Base-by-base conservation (phyloP, 345 rosid genomes). In the Bruguiera sexangula region DNA sequence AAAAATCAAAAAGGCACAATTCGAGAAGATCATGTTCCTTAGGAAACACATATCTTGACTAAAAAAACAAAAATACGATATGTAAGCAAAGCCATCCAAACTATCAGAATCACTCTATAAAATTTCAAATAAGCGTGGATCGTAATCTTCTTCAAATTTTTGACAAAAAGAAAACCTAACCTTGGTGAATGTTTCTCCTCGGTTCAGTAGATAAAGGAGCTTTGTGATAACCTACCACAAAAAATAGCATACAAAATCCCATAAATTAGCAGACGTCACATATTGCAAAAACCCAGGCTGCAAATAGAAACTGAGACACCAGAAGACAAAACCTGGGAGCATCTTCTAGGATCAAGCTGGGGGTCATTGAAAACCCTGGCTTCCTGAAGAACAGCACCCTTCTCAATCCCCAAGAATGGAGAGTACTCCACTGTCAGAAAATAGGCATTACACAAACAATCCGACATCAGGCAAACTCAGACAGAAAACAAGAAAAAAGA, bases 371-470 rank as follows among this genome's bases (percentile, higher is more conserved):
- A 95, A 75, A 95, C 94, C 81, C 98, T 87, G 68, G 96, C 96
- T 76, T 95, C 99, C 79, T 95, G 99, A 77, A 95, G 97, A 56
- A 92, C 96, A 3, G 98, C 96, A 20, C 99, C 98, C 77, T 95
- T 95, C 87, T 95, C 99, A 24, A 95, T 90, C 65, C 99, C 99
- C 76, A 87, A 46, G 77, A 92, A 95, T 0, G 99, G 99, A 71
- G 97, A 92, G 84, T 85, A 95, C 65, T 95, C 99, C 31, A 86
- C 97, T 88, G 82, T 75, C 64, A 65, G 58, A 32, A 55, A 75
- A 66, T 62, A 59, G 65, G 55, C 63, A 39, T 69, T 48, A 36
- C 67, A 64, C 34, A 24, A 24, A 22, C 60, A 56, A 27, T 21
- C 5, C 18, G 1, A 56, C 29, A 56, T 56, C 50, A 43, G 50